Evolutionary conservation across 1,284 basidiomycete species (phyloP).

Genomic region (Puccinia coronata): DNA sequence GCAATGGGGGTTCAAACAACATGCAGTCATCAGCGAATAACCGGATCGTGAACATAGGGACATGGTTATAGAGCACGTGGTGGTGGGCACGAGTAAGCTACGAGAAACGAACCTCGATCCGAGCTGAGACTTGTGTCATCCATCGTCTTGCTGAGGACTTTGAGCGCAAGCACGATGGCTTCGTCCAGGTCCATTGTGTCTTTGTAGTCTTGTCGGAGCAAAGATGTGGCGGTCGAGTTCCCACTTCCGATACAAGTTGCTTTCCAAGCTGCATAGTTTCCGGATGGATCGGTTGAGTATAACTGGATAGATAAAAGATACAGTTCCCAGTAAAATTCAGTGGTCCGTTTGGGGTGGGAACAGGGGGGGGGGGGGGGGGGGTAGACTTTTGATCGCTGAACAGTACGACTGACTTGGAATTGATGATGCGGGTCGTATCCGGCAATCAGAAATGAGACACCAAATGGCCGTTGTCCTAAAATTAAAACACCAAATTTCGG

Average conservation of each 20-base stretch:
- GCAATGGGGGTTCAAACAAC: not conserved
- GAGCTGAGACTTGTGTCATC: conserved; percentile 93
- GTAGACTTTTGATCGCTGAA: not conserved
- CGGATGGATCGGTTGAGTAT: conserved; percentile 97
- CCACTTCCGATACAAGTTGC: conserved; percentile 97
- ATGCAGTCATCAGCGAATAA: not conserved
- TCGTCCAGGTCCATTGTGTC: conserved; percentile 87
- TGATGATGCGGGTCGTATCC: conserved; percentile 93
- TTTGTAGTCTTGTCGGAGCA: conserved; percentile 98
- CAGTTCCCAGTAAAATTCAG: not conserved
- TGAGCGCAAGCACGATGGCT: conserved; percentile 85
- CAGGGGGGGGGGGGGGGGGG: too few species aligned
- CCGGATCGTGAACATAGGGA: not conserved
- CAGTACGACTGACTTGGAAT: conserved; percentile 67
- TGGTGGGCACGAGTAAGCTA: too few species aligned
- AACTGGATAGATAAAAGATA: conserved; percentile 61
- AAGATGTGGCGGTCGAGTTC: conserved; percentile 87
- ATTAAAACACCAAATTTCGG: not conserved
- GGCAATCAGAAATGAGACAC: conserved; percentile 92
- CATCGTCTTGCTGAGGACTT: conserved; percentile 99
- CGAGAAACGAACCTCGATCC: conserved; percentile 76
- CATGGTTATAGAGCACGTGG: not conserved
- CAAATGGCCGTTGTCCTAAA: conserved; percentile 89
- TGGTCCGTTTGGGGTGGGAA: not conserved
- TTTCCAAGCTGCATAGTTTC: conserved; percentile 99